Evolutionary conservation across 768 basidiomycete species (phyloP), one percentile per base, ranked within the genome.

Genomic region (Serendipita sp.): DNA sequence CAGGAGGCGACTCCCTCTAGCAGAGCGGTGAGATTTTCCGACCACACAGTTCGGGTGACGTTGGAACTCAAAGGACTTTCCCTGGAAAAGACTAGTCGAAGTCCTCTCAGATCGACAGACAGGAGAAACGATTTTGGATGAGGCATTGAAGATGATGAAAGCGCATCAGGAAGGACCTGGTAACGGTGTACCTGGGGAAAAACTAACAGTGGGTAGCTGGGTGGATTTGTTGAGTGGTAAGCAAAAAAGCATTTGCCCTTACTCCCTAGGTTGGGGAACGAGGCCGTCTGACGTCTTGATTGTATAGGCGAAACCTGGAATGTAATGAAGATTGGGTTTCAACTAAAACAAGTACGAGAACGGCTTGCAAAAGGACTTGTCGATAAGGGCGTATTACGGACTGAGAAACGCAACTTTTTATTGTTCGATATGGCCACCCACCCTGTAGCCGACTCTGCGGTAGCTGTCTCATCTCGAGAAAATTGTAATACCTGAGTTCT

Each of bases 381-480:
- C 60, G 95, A 99, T 78, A 99, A 99, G 74, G 96, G 95, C 68
- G 84, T 99, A 42, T 82, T 99, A n/a, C 87, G 96, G 60, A 99
- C 95, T 16, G 96, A 98, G 72, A 98, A 99, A 72, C 88, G 93
- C 69, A 98, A 98, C 73, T 99, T 99, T 74, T 81, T 99, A 58
- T 79, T 99, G 31, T 99, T 99, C 75, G 95, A 99, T 76, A 99
- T 99, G 95, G 95, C 96, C 17, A 99, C 95, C 0, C 95, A 99
- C 72, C 96, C 95, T 1, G 88, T 98, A 58, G 90, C 94, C 4
- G 94, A 97, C 73, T 81, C 90, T 31, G 53, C 53, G 31, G 53
- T 58, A 58, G 3, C 17, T 58, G 22, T 33, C 24, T 31, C 17
- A 5, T 24, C n/a, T n/a, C n/a, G n/a, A n/a, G n/a, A n/a, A n/a